These are phyloP conservation scores for Circinella minor DNA, from an alignment of 371 early-diverging fungal species.

Conservation along the genomic window DNA sequence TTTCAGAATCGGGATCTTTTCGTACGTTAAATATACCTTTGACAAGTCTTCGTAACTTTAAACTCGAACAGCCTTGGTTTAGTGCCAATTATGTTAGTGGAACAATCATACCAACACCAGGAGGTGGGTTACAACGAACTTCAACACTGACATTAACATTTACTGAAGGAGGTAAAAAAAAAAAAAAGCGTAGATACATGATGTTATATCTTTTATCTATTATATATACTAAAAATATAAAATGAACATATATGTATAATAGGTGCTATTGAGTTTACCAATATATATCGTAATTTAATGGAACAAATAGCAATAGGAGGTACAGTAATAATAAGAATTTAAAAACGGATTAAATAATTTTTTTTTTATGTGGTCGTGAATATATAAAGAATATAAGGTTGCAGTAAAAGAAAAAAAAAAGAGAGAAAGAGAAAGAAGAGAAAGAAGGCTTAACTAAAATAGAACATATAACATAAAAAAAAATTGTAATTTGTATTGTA, in stretches of 20 bases:
- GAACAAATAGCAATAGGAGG: conserved; percentile 38
- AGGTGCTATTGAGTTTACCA: conserved; percentile 60
- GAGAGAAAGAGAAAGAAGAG: conserved; percentile 5
- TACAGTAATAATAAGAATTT: not conserved
- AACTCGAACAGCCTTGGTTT: conserved; percentile 63
- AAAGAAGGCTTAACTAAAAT: conserved; percentile 6
- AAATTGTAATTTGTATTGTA: not conserved
- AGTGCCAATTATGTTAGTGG: conserved; percentile 58
- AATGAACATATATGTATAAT: not conserved
- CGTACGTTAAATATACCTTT: conserved; percentile 54
- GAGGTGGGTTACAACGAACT: conserved; percentile 48
- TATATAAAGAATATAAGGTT: too few relatives aligned
- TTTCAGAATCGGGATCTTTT: conserved; percentile 24
- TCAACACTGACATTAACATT: conserved; percentile 48
- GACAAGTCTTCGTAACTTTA: conserved; percentile 44
- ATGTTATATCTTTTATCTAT: not conserved
- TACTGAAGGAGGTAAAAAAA: conserved; percentile 50
- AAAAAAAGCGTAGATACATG: too few relatives aligned
- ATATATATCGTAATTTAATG: conserved; percentile 39
- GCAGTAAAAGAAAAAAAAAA: not conserved
- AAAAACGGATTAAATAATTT: not conserved
- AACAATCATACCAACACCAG: conserved; percentile 45
- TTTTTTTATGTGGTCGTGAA: not conserved
- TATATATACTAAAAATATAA: not conserved
- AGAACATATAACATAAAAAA: not conserved